Base-by-base conservation (phyloP, 2,329 filamentous ascomycete genomes). In the Paraphaeosphaeria minitans region DNA sequence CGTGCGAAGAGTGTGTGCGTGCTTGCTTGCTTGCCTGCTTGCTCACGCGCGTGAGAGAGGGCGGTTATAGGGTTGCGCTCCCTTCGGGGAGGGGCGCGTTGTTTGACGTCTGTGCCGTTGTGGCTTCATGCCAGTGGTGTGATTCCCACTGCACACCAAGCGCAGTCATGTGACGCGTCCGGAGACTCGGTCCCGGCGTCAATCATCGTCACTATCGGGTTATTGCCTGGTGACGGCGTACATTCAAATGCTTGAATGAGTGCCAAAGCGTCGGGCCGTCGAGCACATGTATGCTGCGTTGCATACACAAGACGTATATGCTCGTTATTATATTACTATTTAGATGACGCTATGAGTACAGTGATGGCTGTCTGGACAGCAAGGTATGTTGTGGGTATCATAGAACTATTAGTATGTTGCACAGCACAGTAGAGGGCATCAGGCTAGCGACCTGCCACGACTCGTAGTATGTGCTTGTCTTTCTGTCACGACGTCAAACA, bases 341-440 rank as follows among this genome's bases (percentile, higher is more conserved):
- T 31, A 48, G 5, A 21, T 5, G 16, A 19, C n/a, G 19, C 10
- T 43, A 43, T 19, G 37, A 42, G 37, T 19, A 53, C 27, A 42
- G 50, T 29, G 37, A 46, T 46, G 50, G 22, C 37, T 21, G 37
- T 41, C 19, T 42, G 37, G 22, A 43, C 50, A 42, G 50, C 24
- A 53, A 43, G 37, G 24, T 53, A 43, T 22, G 37, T 16, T 53
- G 21, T 37, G 50, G 50, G 50, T 53, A 53, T 53, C 50, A 53
- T 50, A 33, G 37, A 51, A 22, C n/a, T 6, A 43, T 53, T 53
- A 53, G 24, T 21, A 9, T 42, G 37, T 12, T 53, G 41, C 29
- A 31, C 16, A 31, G 37, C 31, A 53, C 35, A 53, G 37, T 24
- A 16, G 19, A 13, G 19, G 31, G 39, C 6, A 24, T n/a, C 19